Percentiles rank a stretch among this genome's conserved stretches.
These are phyloP conservation scores for Trichophyton rubrum DNA, from an alignment of 2,329 filamentous ascomycete species.

Conservation along the genomic window DNA sequence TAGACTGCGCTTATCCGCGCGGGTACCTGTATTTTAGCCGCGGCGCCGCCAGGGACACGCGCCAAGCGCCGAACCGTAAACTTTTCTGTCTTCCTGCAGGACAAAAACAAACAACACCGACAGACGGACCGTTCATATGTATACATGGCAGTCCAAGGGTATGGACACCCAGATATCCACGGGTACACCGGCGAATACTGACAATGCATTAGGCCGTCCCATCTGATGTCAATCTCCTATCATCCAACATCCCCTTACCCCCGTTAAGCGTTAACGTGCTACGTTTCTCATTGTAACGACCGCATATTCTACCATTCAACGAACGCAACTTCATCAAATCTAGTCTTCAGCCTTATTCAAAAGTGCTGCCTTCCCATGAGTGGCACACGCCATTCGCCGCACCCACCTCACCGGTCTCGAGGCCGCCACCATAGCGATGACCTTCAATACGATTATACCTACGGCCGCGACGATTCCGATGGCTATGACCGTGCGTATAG, in stretches of 20 bases:
- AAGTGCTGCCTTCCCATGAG: neutral
- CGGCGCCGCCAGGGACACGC: neutral
- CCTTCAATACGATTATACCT: conserved; percentile 7
- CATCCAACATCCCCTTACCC: neutral
- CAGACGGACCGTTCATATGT: neutral
- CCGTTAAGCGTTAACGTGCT: neutral
- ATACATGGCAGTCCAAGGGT: too few species aligned
- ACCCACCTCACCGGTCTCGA: conserved; percentile 12
- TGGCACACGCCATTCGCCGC: conserved; percentile 10
- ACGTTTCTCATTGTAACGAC: neutral
- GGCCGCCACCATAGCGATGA: conserved; percentile 7
- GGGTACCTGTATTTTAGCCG: neutral
- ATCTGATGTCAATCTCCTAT: neutral
- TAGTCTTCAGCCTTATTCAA: neutral
- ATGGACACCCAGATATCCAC: too few species aligned
- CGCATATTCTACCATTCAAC: neutral
- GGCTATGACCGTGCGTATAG: conserved; percentile 1
- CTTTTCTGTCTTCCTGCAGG: neutral
- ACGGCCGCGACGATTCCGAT: conserved; percentile 4
- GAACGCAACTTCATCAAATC: neutral
- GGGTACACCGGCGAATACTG: neutral
- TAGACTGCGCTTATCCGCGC: neutral
- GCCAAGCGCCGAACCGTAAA: neutral
- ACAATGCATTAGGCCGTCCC: neutral
- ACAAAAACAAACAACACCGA: neutral